Conservation (phyloP, 768 basidiomycete species). For the Grammothele lineata region DNA sequence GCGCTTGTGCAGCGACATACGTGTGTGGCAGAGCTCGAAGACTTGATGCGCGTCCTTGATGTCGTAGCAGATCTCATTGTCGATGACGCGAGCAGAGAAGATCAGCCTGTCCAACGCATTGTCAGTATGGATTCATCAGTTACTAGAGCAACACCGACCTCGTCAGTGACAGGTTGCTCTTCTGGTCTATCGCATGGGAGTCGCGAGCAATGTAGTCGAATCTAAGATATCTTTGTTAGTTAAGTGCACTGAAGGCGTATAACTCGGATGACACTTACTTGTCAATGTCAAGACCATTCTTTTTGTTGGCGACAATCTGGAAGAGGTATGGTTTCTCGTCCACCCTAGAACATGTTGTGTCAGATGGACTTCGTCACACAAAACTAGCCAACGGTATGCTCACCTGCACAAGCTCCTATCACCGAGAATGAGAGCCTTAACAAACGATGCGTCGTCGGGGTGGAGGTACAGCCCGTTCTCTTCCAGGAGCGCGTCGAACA, state of each 20-base stretch:
- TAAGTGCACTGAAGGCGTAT: background rate
- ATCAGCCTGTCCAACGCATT: slow-evolving; percentile 49
- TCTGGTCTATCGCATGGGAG: slow-evolving; percentile 64
- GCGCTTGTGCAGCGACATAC: slow-evolving; percentile 78
- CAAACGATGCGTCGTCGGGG: slow-evolving; percentile 47
- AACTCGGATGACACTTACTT: slow-evolving; percentile 58
- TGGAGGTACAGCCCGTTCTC: slow-evolving; percentile 50
- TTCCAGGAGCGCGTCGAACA: slow-evolving; percentile 67
- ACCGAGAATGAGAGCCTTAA: slow-evolving; percentile 79
- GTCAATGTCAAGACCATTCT: slow-evolving; percentile 84
- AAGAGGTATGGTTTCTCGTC: slow-evolving; percentile 70
- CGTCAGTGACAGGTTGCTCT: slow-evolving; percentile 45
- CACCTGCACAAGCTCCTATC: slow-evolving; percentile 48
- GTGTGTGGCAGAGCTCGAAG: slow-evolving; percentile 66
- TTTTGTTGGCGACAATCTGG: slow-evolving; percentile 79
- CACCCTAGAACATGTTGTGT: background rate
- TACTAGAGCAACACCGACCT: slow-evolving; percentile 28
- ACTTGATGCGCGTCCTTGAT: slow-evolving; percentile 79
- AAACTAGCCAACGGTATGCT: slow-evolving; percentile 19
- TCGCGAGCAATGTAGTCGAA: slow-evolving; percentile 84
- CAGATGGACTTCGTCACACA: background rate
- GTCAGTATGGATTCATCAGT: background rate
- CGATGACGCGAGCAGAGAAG: slow-evolving; percentile 68
- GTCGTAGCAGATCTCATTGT: slow-evolving; percentile 73
- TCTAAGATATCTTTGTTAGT: slow-evolving; percentile 30